These are phyloP conservation scores for Inga laurina DNA, from an alignment of 306 rosid species.

Conservation along the genomic window DNA sequence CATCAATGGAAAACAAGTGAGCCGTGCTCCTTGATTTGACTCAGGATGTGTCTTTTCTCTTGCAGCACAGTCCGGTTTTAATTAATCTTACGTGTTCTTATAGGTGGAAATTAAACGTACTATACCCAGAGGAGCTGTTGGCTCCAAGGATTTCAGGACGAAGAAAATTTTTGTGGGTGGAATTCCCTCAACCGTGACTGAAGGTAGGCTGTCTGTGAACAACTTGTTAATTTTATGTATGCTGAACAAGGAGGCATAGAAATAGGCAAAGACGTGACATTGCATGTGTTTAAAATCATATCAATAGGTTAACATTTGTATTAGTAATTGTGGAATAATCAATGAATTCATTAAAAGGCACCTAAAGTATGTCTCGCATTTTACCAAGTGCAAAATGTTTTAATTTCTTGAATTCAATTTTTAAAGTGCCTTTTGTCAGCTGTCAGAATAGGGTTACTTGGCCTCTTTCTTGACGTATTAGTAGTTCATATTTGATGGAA, in stretches of 20 bases:
- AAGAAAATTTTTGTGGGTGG: slow-evolving; percentile 82
- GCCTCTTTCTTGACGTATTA: neutral
- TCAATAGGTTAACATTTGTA: neutral
- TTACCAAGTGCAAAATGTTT: slow-evolving; percentile 20
- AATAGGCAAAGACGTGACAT: neutral
- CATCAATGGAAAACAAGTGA: slow-evolving; percentile 68
- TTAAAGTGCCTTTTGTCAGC: slow-evolving; percentile 18
- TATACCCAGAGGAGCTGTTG: slow-evolving; percentile 72
- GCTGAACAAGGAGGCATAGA: neutral
- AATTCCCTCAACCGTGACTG: slow-evolving; percentile 62
- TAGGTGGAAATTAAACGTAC: slow-evolving; percentile 82
- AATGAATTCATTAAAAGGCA: neutral
- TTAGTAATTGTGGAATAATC: neutral
- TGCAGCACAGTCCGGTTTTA: neutral
- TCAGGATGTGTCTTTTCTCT: neutral
- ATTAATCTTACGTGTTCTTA: neutral
- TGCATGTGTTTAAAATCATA: neutral
- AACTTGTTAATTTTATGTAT: neutral
- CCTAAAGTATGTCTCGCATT: too few relatives aligned
- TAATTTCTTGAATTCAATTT: neutral
- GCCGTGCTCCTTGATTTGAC: neutral
- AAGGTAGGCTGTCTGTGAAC: slow-evolving; percentile 44
- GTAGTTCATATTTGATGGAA: neutral
- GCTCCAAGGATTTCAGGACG: slow-evolving; percentile 69
- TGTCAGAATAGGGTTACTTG: neutral